These are phyloP conservation scores for Mycoemilia scoparia DNA, from an alignment of 192 early-diverging fungal species.

Conservation along the genomic window DNA sequence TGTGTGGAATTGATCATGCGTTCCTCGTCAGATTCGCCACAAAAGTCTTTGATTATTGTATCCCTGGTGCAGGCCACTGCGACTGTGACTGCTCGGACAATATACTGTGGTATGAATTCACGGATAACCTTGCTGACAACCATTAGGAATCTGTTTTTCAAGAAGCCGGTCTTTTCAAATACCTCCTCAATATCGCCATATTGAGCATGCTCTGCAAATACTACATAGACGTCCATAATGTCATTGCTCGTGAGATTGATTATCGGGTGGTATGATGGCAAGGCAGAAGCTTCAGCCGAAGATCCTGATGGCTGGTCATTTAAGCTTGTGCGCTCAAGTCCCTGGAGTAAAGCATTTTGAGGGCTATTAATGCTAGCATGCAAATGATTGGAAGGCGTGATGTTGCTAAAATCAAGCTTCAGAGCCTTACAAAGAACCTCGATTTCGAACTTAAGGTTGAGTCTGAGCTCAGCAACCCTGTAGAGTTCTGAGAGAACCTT, in stretches of 20 bases:
- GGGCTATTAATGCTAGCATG: too few relatives aligned
- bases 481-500: constrained; percentile 82
- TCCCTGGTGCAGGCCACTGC: constrained; percentile 84
- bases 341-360: too few relatives aligned
- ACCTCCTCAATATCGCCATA: too few relatives aligned
- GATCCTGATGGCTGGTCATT: too few relatives aligned
- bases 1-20: constrained; percentile 87
- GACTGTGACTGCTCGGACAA: constrained; percentile 84
- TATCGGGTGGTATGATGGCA: too few relatives aligned
- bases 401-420: constrained; percentile 61
- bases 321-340: too few relatives aligned
- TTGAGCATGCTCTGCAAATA: too few relatives aligned
- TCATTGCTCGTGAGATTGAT: too few relatives aligned
- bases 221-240: too few relatives aligned
- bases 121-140: constrained; percentile 79
- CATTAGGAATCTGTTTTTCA: too few relatives aligned
- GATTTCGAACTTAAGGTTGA: constrained; percentile 94
- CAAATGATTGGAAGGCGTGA: constrained; percentile 24
- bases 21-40: constrained; percentile 82
- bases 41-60: constrained; percentile 88
- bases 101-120: constrained; percentile 77
- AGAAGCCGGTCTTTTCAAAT: too few relatives aligned
- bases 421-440: constrained; percentile 93
- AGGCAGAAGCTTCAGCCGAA: too few relatives aligned
- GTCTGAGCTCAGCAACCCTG: constrained; percentile 78